These are phyloP conservation scores for Paramecium sonneborni DNA, from an alignment of 73 alveolate species.

Conservation along the genomic window DNA sequence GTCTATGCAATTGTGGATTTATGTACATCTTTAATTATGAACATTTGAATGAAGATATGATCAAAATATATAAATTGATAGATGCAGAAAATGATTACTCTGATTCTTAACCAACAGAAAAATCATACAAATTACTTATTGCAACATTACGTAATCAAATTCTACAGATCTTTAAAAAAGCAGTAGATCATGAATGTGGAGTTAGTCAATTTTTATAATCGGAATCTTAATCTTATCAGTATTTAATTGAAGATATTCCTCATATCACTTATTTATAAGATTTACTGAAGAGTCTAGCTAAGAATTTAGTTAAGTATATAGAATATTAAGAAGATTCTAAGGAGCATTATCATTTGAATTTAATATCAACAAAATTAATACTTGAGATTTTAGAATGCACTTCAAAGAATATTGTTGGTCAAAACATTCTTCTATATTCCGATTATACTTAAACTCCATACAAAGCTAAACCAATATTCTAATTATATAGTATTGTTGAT, in stretches of 20 bases:
- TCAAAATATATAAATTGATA: not conserved
- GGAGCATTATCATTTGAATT: not conserved
- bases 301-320: not conserved
- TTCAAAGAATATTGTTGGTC: constrained; percentile 24
- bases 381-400: not conserved
- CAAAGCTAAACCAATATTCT: constrained; percentile 39
- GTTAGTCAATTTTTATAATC: not conserved
- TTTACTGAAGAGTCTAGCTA: not conserved
- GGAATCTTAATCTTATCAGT: not conserved
- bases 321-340: not conserved
- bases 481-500: not conserved
- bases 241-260: constrained; percentile 49
- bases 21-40: constrained; percentile 54
- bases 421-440: not conserved
- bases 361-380: not conserved
- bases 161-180: not conserved
- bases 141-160: constrained; percentile 13
- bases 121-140: not conserved
- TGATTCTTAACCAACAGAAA: not conserved
- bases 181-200: constrained; percentile 53
- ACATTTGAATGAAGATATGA: constrained; percentile 41
- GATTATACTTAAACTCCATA: not conserved
- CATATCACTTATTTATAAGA: constrained; percentile 13
- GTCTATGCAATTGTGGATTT: not conserved
- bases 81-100: constrained; percentile 31